Conservation (phyloP, 208 protist genomes). For the Blastocrithidia nonstop region DNA sequence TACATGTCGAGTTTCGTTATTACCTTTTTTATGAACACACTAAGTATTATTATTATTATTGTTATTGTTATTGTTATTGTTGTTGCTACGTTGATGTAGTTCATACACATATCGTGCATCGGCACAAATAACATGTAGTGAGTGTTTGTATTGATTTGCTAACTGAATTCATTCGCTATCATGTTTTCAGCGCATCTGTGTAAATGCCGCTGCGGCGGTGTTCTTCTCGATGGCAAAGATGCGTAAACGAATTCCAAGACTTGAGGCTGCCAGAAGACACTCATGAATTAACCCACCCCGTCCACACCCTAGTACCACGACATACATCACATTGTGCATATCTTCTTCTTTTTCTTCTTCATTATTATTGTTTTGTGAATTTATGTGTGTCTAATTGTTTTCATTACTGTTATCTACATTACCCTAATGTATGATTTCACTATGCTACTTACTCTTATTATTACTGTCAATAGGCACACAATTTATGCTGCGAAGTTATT, state of each 20-base stretch:
- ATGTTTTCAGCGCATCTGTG: constrained; percentile 26
- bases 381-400: too few relatives aligned
- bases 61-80: background rate
- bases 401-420: too few relatives aligned
- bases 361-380: too few relatives aligned
- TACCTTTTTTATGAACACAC: background rate
- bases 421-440: too few relatives aligned
- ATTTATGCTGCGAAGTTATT: too few relatives aligned
- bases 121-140: constrained; percentile 78
- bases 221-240: constrained; percentile 98
- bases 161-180: constrained; percentile 51
- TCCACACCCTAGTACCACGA: constrained; percentile 96
- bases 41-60: background rate
- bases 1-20: constrained; percentile 2
- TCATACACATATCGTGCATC: constrained; percentile 76
- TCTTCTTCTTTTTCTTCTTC: too few relatives aligned
- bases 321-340: constrained; percentile 30
- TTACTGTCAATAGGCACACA: too few relatives aligned
- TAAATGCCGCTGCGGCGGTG: constrained; percentile 87
- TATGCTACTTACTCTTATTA: too few relatives aligned
- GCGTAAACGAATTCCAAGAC: constrained; percentile 43
- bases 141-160: constrained; percentile 50
- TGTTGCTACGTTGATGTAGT: background rate
- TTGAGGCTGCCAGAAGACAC: constrained; percentile 65
- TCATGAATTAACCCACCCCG: constrained; percentile 90